phyloP scores from a whole-genome alignment of 768 basidiomycete species.

The Lepiota venenata region DNA sequence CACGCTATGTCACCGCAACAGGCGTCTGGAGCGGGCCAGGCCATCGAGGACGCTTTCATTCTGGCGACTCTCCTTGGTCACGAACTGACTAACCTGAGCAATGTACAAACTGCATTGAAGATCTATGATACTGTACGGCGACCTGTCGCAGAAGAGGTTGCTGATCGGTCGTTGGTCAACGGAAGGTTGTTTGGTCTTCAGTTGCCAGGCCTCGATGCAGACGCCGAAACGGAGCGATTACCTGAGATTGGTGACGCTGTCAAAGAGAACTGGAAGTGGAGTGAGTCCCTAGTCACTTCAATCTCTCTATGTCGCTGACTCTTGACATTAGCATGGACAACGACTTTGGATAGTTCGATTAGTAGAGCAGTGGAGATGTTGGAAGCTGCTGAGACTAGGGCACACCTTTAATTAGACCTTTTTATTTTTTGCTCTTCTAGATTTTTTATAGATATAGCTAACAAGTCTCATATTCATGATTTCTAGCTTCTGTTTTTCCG shows the following conservation, averaged over 20 bases:
- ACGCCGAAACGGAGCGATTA: slow-evolving; percentile 16
- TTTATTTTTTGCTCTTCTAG: background rate
- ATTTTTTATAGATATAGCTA: background rate
- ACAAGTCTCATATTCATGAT: too few species aligned
- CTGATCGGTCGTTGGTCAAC: slow-evolving; percentile 23
- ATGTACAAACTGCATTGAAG: slow-evolving; percentile 24
- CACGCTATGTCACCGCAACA: slow-evolving; percentile 46
- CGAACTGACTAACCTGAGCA: slow-evolving; percentile 17
- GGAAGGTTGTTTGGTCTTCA: slow-evolving; percentile 26
- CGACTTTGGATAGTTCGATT: slow-evolving; percentile 8
- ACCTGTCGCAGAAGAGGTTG: slow-evolving; percentile 29
- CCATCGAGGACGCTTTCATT: slow-evolving; percentile 52
- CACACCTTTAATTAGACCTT: background rate
- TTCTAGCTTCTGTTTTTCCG: too few species aligned
- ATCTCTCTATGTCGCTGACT: background rate
- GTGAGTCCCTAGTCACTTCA: slow-evolving; percentile 10
- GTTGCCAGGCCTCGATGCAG: slow-evolving; percentile 17
- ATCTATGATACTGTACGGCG: slow-evolving; percentile 37
- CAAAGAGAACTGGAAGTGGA: slow-evolving; percentile 27
- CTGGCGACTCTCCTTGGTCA: slow-evolving; percentile 38
- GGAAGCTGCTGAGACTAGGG: slow-evolving; percentile 4
- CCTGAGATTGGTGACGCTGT: slow-evolving; percentile 25
- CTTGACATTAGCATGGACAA: slow-evolving; percentile 13
- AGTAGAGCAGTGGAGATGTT: slow-evolving; percentile 10
- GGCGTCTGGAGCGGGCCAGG: slow-evolving; percentile 47